A percentile compares a stretch with the other conserved stretches of the same genome.
phyloP scores from a whole-genome alignment of 208 protist genomes.

The Wallacemonas collosoma region DNA sequence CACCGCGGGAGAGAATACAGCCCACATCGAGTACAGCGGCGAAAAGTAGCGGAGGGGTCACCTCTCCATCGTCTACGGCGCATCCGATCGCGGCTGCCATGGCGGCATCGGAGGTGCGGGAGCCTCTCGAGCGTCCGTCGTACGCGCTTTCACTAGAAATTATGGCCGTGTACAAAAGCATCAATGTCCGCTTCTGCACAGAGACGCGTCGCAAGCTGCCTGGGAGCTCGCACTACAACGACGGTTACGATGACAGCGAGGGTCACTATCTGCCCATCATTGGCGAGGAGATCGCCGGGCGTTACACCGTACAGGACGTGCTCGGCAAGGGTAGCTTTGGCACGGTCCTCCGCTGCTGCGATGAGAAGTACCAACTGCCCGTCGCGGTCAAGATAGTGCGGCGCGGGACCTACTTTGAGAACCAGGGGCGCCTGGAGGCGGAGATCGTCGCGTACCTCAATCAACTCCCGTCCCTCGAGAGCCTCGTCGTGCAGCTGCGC shows the following conservation, averaged over 20 bases:
- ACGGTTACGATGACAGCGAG: slow-evolving; percentile 78
- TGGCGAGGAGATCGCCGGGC: slow-evolving; percentile 70
- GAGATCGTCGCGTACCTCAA: slow-evolving; percentile 81
- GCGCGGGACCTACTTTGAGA: slow-evolving; percentile 73
- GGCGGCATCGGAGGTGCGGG: slow-evolving; percentile 15
- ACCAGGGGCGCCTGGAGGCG: slow-evolving; percentile 81
- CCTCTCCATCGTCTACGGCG: slow-evolving; percentile 1
- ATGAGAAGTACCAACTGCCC: slow-evolving; percentile 68
- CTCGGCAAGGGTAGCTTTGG: slow-evolving; percentile 91
- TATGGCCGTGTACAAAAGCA: slow-evolving; percentile 67
- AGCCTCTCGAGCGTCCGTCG: slow-evolving; percentile 35
- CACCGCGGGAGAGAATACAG: background rate
- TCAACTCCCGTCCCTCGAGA: slow-evolving; percentile 45
- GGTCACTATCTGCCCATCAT: slow-evolving; percentile 80
- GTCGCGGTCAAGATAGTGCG: slow-evolving; percentile 91
- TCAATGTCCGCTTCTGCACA: slow-evolving; percentile 74
- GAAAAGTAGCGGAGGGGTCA: background rate
- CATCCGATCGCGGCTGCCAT: slow-evolving; percentile 6
- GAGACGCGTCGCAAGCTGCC: slow-evolving; percentile 40
- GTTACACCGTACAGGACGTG: slow-evolving; percentile 82
- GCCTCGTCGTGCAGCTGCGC: slow-evolving; percentile 76
- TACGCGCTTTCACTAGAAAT: slow-evolving; percentile 48
- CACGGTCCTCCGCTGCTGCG: slow-evolving; percentile 78
- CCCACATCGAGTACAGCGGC: background rate
- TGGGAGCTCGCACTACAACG: slow-evolving; percentile 28